Percentiles rank a stretch among this genome's conserved stretches.
phyloP scores from a whole-genome alignment of 1,139 yeast genomes.

The Lodderomyces elongisporus region DNA sequence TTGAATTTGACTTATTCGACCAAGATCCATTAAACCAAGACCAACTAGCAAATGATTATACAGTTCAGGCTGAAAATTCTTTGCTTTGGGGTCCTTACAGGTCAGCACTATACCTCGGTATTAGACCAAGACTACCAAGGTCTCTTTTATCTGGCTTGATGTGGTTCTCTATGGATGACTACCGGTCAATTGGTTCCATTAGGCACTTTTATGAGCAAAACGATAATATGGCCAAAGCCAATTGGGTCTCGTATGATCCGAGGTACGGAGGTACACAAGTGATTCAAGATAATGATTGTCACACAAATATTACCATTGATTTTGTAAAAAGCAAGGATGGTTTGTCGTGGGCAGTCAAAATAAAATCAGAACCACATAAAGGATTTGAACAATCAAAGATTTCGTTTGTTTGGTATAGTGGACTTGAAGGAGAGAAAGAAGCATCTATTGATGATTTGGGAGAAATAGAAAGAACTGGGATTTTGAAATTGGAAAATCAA shows the following conservation, averaged over 20 bases:
- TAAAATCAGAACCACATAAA: constrained; percentile 56
- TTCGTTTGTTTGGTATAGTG: constrained; percentile 74
- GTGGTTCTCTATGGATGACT: constrained; percentile 76
- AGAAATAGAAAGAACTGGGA: constrained; percentile 22
- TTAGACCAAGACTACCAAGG: constrained; percentile 74
- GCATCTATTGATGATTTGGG: constrained; percentile 19
- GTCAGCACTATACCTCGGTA: constrained; percentile 79
- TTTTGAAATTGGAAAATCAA: constrained; percentile 27
- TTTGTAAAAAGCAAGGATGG: constrained; percentile 74
- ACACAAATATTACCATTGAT: constrained; percentile 60
- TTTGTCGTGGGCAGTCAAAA: constrained; percentile 70
- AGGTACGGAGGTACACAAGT: constrained; percentile 80
- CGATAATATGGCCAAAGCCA: constrained; percentile 69
- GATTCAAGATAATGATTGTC: constrained; percentile 62
- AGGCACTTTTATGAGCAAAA: constrained; percentile 78
- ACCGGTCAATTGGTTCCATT: constrained; percentile 52
- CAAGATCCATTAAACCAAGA: constrained; percentile 2
- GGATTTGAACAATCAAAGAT: constrained; percentile 48
- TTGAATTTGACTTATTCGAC: constrained; percentile 9
- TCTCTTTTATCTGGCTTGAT: constrained; percentile 77
- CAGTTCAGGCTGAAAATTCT: constrained; percentile 28
- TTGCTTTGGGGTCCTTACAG: constrained; percentile 89
- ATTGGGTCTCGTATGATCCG: constrained; percentile 87
- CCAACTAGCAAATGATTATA: constrained; percentile 15
- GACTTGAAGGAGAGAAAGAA: constrained; percentile 55